These are phyloP conservation scores for Angomonas desouzai DNA, from an alignment of 208 protist genomes.

Conservation along the genomic window DNA sequence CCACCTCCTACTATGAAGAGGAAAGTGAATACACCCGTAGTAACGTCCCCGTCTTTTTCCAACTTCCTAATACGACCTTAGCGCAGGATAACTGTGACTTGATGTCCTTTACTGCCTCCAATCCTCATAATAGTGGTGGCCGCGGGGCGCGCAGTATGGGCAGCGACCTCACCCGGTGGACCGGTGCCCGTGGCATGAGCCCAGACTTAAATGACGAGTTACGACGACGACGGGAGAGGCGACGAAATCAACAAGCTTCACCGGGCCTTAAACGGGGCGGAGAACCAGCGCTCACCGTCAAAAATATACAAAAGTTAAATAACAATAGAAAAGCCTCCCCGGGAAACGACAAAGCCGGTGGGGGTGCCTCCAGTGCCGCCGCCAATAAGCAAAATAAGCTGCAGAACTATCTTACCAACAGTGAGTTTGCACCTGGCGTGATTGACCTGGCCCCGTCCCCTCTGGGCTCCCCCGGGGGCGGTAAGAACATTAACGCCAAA, in stretches of 20 bases:
- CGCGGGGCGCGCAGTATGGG: background rate
- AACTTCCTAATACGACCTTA: background rate
- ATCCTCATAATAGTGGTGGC: background rate
- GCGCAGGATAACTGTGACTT: background rate
- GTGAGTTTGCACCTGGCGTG: background rate
- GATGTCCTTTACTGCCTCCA: background rate
- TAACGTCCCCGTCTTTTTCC: slow-evolving; percentile 4
- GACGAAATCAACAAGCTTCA: background rate
- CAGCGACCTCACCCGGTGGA: background rate
- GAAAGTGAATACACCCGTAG: background rate
- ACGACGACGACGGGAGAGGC: background rate
- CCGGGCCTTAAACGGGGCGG: background rate
- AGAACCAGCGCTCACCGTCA: background rate
- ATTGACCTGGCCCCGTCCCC: background rate
- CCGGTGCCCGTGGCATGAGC: background rate
- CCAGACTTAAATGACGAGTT: background rate
- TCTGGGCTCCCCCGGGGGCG: background rate
- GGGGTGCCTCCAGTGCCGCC: background rate
- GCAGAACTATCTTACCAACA: background rate
- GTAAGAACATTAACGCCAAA: background rate
- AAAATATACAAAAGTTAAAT: background rate
- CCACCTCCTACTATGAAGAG: slow-evolving; percentile 4
- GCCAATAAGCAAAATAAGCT: background rate
- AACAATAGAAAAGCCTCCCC: background rate
- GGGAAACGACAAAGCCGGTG: background rate